phyloP scores from a whole-genome alignment of 768 basidiomycete genomes.

The Hygrocybe coccinea region DNA sequence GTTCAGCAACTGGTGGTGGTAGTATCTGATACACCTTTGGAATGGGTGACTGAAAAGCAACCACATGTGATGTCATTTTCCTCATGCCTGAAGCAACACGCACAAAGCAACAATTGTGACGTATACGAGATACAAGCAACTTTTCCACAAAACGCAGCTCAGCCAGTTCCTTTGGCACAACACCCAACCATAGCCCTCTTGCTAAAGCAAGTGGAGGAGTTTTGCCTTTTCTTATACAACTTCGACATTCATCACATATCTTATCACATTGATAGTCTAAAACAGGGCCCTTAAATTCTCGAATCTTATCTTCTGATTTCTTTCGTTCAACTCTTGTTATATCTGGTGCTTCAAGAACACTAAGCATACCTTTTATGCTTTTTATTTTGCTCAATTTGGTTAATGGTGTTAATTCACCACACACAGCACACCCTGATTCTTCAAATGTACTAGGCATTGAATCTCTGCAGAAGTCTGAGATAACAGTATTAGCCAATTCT shows the following conservation, averaged over 20 bases:
- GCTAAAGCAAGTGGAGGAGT: slow-evolving; percentile 18
- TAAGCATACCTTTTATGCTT: slow-evolving; percentile 1
- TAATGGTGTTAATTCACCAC: slow-evolving; percentile 18
- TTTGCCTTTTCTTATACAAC: slow-evolving; percentile 1
- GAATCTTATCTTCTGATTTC: slow-evolving; percentile 4
- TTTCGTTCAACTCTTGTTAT: slow-evolving; percentile 6
- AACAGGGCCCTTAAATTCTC: slow-evolving; percentile 14
- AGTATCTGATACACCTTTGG: slow-evolving; percentile 28
- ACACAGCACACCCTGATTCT: slow-evolving; percentile 31
- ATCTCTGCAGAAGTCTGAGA: slow-evolving; percentile 4
- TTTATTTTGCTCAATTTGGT: slow-evolving; percentile 7
- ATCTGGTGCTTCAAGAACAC: slow-evolving; percentile 5
- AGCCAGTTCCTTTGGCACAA: slow-evolving; percentile 22
- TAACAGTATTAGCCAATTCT: not conserved
- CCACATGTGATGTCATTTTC: slow-evolving; percentile 10
- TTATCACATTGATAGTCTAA: slow-evolving; percentile 7
- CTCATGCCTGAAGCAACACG: slow-evolving; percentile 18
- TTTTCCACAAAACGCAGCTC: slow-evolving; percentile 25
- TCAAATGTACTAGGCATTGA: slow-evolving; percentile 9
- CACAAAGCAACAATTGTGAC: slow-evolving; percentile 27
- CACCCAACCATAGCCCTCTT: slow-evolving; percentile 32
- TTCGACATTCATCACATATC: slow-evolving; percentile 11
- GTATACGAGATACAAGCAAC: slow-evolving; percentile 17
- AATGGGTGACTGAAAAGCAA: slow-evolving; percentile 28
- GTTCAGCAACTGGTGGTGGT: slow-evolving; percentile 28